These are phyloP conservation scores for Cynara cardunculus DNA, from an alignment of 129 eudicot species.

Conservation along the genomic window DNA sequence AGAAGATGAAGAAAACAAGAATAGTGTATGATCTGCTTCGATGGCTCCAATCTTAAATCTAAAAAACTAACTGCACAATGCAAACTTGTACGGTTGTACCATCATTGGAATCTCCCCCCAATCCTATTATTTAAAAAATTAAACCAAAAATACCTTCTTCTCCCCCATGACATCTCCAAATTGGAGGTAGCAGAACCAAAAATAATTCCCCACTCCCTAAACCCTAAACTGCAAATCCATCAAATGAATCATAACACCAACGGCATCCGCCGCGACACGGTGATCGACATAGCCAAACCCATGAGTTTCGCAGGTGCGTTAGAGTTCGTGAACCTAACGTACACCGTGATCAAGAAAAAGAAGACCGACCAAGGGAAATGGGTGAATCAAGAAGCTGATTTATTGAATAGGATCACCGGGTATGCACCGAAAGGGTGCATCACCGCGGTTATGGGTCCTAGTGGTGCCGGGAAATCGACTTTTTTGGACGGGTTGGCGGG, in stretches of 20 bases:
- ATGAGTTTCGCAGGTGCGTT: slow-evolving; percentile 58
- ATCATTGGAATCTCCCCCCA: slow-evolving; percentile 25
- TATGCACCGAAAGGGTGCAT: slow-evolving; percentile 84
- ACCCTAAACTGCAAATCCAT: background rate
- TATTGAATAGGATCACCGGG: slow-evolving; percentile 56
- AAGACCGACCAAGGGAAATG: slow-evolving; percentile 49
- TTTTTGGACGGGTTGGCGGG: slow-evolving; percentile 77
- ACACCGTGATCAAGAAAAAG: slow-evolving; percentile 54
- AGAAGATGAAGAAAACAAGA: slow-evolving; percentile 22
- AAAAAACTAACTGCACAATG: slow-evolving; percentile 16
- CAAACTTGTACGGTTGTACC: slow-evolving; percentile 15
- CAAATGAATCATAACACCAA: slow-evolving; percentile 36
- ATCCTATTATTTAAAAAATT: background rate
- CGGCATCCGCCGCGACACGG: slow-evolving; percentile 33
- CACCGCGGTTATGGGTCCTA: slow-evolving; percentile 92
- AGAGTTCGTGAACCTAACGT: slow-evolving; percentile 55
- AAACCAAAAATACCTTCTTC: background rate
- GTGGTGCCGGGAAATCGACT: slow-evolving; percentile 92
- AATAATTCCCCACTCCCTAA: background rate
- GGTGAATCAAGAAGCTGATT: slow-evolving; percentile 59
- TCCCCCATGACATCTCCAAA: background rate
- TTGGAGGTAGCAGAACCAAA: background rate
- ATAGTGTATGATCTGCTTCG: background rate
- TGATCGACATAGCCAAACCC: slow-evolving; percentile 52
- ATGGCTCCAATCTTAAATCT: slow-evolving; percentile 5